phyloP scores from a whole-genome alignment of 2,329 filamentous ascomycete species.

The Ophiocordyceps camponoti-floridani region DNA sequence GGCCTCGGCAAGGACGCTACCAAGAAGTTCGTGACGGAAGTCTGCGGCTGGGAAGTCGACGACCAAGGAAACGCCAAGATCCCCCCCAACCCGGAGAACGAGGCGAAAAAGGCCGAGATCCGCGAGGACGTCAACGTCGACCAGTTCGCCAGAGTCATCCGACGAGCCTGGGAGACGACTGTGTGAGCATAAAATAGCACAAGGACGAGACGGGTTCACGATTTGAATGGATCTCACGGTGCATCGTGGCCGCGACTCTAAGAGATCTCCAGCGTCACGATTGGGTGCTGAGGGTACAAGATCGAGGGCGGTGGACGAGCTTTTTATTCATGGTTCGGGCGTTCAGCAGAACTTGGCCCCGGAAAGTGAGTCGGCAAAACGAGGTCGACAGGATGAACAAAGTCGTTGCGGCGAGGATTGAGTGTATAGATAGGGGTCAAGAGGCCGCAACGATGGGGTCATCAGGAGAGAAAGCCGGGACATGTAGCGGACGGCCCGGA shows the following conservation, averaged over 20 bases:
- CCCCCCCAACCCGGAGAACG: conserved; percentile 89
- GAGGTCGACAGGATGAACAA: no score
- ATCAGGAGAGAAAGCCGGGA: background rate
- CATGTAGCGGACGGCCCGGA: no score
- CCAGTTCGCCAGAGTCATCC: conserved; percentile 64
- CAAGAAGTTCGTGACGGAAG: conserved; percentile 64
- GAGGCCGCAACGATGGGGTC: no score
- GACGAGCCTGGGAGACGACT: conserved; percentile 67
- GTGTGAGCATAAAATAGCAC: conserved; percentile 8
- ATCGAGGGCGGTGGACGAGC: background rate
- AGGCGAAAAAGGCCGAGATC: conserved; percentile 89
- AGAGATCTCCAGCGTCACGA: background rate
- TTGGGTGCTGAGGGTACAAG: background rate
- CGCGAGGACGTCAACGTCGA: conserved; percentile 88
- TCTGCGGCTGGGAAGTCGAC: conserved; percentile 74
- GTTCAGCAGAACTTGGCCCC: background rate
- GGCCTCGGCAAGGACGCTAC: conserved; percentile 51
- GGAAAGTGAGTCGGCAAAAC: no score
- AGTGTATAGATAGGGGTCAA: no score
- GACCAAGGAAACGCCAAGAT: conserved; percentile 49
- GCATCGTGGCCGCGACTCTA: no score
- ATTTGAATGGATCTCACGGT: background rate
- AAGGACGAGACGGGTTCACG: background rate
- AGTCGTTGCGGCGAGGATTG: no score
- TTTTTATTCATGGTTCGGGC: background rate